A percentile compares a stretch with the other conserved stretches of the same genome.
These are phyloP conservation scores for Melaleuca alternifolia DNA, from an alignment of 345 rosid genomes.

Conservation along the genomic window DNA sequence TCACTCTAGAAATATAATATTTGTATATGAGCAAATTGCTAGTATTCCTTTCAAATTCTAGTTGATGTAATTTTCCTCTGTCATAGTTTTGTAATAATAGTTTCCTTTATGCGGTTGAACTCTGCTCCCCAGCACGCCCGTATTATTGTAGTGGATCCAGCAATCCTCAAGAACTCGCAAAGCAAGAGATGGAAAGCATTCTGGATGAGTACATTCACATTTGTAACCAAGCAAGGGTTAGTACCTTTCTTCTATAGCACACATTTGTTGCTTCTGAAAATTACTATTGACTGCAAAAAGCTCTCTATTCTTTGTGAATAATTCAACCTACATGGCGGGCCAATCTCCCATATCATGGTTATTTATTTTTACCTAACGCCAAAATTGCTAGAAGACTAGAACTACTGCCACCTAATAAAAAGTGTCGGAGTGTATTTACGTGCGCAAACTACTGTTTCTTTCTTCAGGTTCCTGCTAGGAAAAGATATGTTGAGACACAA, in stretches of 20 bases:
- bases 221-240: constrained; percentile 14
- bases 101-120: background rate
- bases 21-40: background rate
- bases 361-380: background rate
- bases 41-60: background rate
- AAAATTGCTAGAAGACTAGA: background rate
- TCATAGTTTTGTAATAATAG: background rate
- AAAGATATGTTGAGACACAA: constrained; percentile 31
- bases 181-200: constrained; percentile 2
- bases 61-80: background rate
- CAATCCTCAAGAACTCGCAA: constrained; percentile 4
- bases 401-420: background rate
- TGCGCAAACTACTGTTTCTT: background rate
- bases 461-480: constrained; percentile 34
- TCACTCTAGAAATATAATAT: background rate
- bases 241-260: background rate
- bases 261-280: background rate
- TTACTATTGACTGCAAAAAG: background rate
- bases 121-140: background rate
- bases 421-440: background rate
- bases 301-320: background rate
- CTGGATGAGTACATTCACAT: constrained; percentile 21
- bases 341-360: background rate
- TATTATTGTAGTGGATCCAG: background rate
- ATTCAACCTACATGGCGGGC: background rate